These are phyloP conservation scores for Pseudodiploospora longispora DNA, from an alignment of 2,329 filamentous ascomycete genomes.

Conservation along the genomic window DNA sequence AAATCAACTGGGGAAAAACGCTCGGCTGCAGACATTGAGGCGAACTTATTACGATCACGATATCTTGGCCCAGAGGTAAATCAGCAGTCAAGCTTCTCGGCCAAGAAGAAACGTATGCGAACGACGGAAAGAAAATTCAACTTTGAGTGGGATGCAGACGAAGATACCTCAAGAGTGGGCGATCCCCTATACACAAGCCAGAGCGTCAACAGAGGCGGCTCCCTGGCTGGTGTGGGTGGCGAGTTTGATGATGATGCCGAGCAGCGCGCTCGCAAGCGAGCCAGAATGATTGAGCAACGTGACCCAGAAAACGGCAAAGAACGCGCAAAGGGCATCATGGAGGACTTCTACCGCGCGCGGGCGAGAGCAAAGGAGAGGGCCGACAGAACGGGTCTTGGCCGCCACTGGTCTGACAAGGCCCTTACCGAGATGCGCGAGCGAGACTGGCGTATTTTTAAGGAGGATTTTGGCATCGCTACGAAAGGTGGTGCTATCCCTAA, in stretches of 20 bases:
- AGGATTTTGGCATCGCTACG: slow-evolving; percentile 93
- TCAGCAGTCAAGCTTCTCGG: slow-evolving; percentile 75
- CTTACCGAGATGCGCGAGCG: slow-evolving; percentile 91
- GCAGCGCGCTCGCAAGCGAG: slow-evolving; percentile 46
- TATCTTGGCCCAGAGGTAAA: slow-evolving; percentile 92
- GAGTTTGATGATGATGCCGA: slow-evolving; percentile 48
- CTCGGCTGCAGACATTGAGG: slow-evolving; percentile 58
- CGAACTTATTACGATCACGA: slow-evolving; percentile 64
- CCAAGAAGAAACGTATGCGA: slow-evolving; percentile 88
- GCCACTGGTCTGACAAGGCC: slow-evolving; percentile 93
- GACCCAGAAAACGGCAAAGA: slow-evolving; percentile 69
- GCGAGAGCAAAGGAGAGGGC: slow-evolving; percentile 63
- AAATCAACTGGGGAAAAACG: slow-evolving; percentile 28
- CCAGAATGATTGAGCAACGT: slow-evolving; percentile 62
- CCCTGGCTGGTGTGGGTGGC: slow-evolving; percentile 42
- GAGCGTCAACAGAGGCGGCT: slow-evolving; percentile 21
- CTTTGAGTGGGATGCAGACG: slow-evolving; percentile 93
- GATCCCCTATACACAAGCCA: slow-evolving; percentile 62
- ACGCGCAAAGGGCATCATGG: slow-evolving; percentile 71
- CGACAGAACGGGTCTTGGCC: slow-evolving; percentile 68
- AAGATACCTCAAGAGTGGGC: slow-evolving; percentile 65
- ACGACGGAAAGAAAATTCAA: slow-evolving; percentile 98
- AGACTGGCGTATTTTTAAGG: slow-evolving; percentile 99
- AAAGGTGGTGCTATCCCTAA: slow-evolving; percentile 90
- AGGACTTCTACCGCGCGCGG: slow-evolving; percentile 63